Percentiles rank a stretch among this genome's conserved stretches.
Evolutionary conservation across 768 basidiomycete species (phyloP).

Genomic region (Dacryopinax primogenitus): DNA sequence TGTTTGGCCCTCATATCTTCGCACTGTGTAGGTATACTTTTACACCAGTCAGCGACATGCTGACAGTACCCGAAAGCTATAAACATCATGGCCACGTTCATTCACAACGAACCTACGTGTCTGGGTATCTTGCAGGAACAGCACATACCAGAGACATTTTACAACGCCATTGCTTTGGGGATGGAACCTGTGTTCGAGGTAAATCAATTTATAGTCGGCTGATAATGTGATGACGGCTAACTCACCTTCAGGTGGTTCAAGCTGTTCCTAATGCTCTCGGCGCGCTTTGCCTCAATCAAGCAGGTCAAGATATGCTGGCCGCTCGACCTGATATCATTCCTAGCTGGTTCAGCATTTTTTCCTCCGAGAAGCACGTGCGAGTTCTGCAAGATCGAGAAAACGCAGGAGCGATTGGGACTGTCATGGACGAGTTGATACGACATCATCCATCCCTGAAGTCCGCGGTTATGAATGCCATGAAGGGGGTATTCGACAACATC

Average conservation of each 20-base stretch:
- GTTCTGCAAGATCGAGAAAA: constrained; percentile 87
- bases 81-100: constrained; percentile 90
- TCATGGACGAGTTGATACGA: constrained; percentile 88
- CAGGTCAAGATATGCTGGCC: constrained; percentile 68
- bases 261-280: constrained; percentile 92
- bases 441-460: constrained; percentile 84
- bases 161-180: constrained; percentile 67
- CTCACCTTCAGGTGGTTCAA: constrained; percentile 75
- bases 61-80: constrained; percentile 43
- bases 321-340: constrained; percentile 71
- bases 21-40: constrained; percentile 51
- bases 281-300: constrained; percentile 86
- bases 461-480: constrained; percentile 20
- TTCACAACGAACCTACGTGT: constrained; percentile 97
- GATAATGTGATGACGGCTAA: neutral
- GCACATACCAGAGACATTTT: constrained; percentile 78
- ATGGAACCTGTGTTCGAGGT: constrained; percentile 85
- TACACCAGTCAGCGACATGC: neutral
- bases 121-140: constrained; percentile 85
- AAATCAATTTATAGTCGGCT: constrained; percentile 12
- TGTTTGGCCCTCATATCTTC: constrained; percentile 79
- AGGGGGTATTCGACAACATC: constrained; percentile 56
- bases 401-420: constrained; percentile 72
- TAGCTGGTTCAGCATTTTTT: constrained; percentile 73
- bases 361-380: constrained; percentile 69